These are phyloP conservation scores for Sanghuangporus weigelae DNA, from an alignment of 1,284 basidiomycete genomes.

Conservation along the genomic window DNA sequence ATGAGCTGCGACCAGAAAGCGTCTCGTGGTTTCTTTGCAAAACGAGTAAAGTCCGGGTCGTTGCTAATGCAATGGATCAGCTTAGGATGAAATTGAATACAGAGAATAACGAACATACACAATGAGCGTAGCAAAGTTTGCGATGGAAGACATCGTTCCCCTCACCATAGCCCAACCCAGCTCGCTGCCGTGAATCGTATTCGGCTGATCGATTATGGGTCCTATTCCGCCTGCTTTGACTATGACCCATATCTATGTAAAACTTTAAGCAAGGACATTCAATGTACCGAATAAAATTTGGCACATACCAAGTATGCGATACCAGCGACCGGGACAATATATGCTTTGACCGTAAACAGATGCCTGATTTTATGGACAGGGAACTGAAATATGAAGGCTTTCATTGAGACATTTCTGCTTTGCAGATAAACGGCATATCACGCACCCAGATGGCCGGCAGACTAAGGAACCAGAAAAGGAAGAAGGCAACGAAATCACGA, in stretches of 20 bases:
- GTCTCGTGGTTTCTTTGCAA: conserved; percentile 60
- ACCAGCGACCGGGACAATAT: conserved; percentile 68
- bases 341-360: conserved; percentile 77
- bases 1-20: conserved; percentile 70
- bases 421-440: conserved; percentile 25
- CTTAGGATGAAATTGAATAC: conserved; percentile 12
- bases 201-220: conserved; percentile 68
- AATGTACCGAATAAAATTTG: conserved; percentile 15
- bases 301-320: conserved; percentile 63
- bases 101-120: conserved; percentile 37
- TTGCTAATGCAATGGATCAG: conserved; percentile 42
- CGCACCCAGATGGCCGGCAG: conserved; percentile 79
- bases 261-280: neutral
- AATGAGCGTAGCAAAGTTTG: conserved; percentile 74
- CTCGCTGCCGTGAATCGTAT: conserved; percentile 60
- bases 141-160: conserved; percentile 74
- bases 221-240: conserved; percentile 76
- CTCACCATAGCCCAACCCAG: conserved; percentile 79
- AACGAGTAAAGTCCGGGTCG: conserved; percentile 75
- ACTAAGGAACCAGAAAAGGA: conserved; percentile 82
- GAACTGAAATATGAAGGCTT: conserved; percentile 13
- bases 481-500: conserved; percentile 74
- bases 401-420: neutral
- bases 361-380: conserved; percentile 47
- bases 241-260: conserved; percentile 54